Evolutionary conservation across 352 stramenopile species (phyloP), one percentile per base, ranked within the genome.

Genomic region (Globisporangium okanoganense): DNA sequence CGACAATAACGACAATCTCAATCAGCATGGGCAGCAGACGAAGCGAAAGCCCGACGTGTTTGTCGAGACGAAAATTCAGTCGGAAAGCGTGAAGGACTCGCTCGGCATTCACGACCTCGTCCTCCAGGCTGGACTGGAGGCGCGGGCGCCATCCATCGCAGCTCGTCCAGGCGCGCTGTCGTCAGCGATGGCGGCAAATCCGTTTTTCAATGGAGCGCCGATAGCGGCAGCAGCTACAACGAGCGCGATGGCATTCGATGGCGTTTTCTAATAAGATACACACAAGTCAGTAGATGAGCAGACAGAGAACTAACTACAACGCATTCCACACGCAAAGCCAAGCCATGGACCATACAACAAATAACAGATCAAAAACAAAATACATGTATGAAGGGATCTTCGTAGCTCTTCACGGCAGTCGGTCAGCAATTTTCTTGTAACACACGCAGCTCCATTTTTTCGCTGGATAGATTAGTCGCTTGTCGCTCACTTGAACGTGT

Each of bases 401-500:
- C 3, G 25, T 55, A 18, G 29, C 27, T 35, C 48, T 54, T 27
- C 48, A 41, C 40, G n/a, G 40, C 43, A 8, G 20, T 2, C 43
- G 18, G n/a, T n/a, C 43, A 47, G 18, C 5, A 13, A 24, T 29
- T 53, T 33, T 53, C 47, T 38, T 53, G n/a, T 38, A n/a, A 36
- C 27, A n/a, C 29, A 36, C 24, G 47, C 47, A 53, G 22, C 24
- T 29, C 25, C 29, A 38, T 16, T 47, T 24, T n/a, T n/a, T n/a
- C n/a, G 47, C 12, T 38, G 47, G 47, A 61, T 61, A 61, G 47
- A 61, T 49, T 61, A 61, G 55, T 52, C 29, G 16, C n/a, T 31
- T 7, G n/a, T 35, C 40, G 27, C 52, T 90, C 86, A 97, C 74
- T 97, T 98, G 70, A 98, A 98, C 52, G 93, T 97, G 75, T 98